Base-by-base conservation (phyloP, 164 flowering plant genomes). In the Santalum album region DNA sequence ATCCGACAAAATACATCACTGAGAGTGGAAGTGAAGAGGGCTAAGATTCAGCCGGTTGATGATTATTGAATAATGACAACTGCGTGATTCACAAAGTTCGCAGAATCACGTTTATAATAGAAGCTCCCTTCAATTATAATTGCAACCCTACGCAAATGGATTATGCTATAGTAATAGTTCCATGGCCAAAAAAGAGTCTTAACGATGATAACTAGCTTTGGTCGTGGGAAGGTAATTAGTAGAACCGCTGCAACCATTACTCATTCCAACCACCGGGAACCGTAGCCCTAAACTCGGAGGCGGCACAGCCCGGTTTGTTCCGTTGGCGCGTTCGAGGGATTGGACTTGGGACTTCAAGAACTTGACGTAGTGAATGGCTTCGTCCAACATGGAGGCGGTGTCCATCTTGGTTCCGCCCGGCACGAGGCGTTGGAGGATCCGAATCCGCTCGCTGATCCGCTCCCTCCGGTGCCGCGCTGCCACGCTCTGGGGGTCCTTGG, bases 391-490 rank as follows among this genome's bases (percentile, higher is more conserved):
- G 0, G 85, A 80, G 17, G 85, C 85, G 9, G 85, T 80, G 58
- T 80, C 85, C 85, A 80, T 75, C 55, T 80, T 77, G 4, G 85
- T 80, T 1, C 85, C 85, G 2, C 85, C 82, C 0, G 85, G 85
- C 1, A 80, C 85, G 1, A 80, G 65, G 59, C 85, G 72, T 56
- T 80, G 85, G 0, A 80, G 67, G n/a, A 77, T 80, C 64, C 85
- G 69, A 14, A 80, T 75, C 65, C 77, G 60, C 52, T 80, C 82
- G 24, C 85, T 80, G n/a, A 80, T 80, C 66, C 78, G 57, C 49
- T 80, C 82, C 40, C 85, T 60, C 19, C 85, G 47, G 21, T 77
- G 85, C 42, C 85, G 63, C 7, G 85, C 85, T 16, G 85, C 85
- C 21, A 80, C 80, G 57, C 80, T 77, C 45, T 80, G 85, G 1